A percentile compares a stretch with the other conserved stretches of the same genome.
Conservation (phyloP, 2,329 filamentous ascomycete genomes). For the Pseudogymnoascus sp. region DNA sequence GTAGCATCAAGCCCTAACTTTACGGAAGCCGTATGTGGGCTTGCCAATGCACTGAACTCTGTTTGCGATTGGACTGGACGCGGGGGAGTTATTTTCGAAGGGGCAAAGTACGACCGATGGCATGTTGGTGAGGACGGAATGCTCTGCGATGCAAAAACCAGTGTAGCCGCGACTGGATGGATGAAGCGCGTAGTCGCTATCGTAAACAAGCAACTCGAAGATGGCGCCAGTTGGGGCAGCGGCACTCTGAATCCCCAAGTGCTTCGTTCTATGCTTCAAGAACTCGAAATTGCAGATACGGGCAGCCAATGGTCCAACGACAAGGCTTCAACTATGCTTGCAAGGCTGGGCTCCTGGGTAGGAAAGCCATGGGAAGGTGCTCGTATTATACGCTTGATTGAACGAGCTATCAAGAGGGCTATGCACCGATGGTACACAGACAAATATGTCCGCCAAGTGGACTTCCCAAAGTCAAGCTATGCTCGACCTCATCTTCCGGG, state of each 20-base stretch:
- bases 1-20: slow-evolving; percentile 91
- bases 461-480: slow-evolving; percentile 55
- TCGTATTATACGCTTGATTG: slow-evolving; percentile 71
- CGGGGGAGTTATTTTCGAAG: slow-evolving; percentile 72
- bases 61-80: slow-evolving; percentile 91
- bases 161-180: slow-evolving; percentile 63
- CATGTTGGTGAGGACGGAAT: slow-evolving; percentile 82
- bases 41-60: slow-evolving; percentile 91
- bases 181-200: slow-evolving; percentile 87
- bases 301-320: slow-evolving; percentile 29
- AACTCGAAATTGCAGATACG: slow-evolving; percentile 28
- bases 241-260: slow-evolving; percentile 55
- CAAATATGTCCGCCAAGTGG: slow-evolving; percentile 56
- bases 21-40: slow-evolving; percentile 90
- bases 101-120: slow-evolving; percentile 76
- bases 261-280: slow-evolving; percentile 37
- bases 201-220: slow-evolving; percentile 76
- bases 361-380: slow-evolving; percentile 83
- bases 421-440: slow-evolving; percentile 87
- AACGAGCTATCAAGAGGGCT: slow-evolving; percentile 71
- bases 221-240: slow-evolving; percentile 79
- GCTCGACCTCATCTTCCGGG: slow-evolving; percentile 65
- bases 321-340: slow-evolving; percentile 28
- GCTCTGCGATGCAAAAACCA: slow-evolving; percentile 64
- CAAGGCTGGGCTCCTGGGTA: slow-evolving; percentile 51